These are phyloP conservation scores for Diutina pseudorugosa DNA, from an alignment of 1,139 yeast species.

Conservation along the genomic window DNA sequence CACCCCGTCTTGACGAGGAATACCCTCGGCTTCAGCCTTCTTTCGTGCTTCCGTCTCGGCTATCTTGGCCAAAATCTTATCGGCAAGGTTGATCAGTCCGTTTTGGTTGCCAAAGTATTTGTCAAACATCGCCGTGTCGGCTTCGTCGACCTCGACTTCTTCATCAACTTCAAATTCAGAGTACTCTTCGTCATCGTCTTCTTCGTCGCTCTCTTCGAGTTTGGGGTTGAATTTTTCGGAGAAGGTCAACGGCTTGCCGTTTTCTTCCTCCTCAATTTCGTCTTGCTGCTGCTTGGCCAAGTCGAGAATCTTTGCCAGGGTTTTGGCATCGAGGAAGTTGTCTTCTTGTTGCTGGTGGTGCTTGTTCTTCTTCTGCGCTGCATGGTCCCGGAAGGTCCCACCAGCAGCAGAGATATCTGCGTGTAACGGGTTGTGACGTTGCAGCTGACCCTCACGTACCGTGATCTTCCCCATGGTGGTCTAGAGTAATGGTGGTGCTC, in stretches of 20 bases:
- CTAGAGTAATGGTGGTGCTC: not conserved
- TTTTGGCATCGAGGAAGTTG: constrained; percentile 56
- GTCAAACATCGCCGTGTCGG: constrained; percentile 61
- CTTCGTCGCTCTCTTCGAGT: constrained; percentile 21
- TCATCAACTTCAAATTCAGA: constrained; percentile 37
- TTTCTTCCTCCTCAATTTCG: constrained; percentile 23
- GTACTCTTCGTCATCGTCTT: constrained; percentile 26
- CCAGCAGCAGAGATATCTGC: constrained; percentile 63
- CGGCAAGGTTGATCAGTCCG: constrained; percentile 61
- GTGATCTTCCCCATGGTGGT: constrained; percentile 50
- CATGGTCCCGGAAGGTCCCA: constrained; percentile 48
- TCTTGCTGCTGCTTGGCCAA: constrained; percentile 89
- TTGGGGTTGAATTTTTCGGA: constrained; percentile 16
- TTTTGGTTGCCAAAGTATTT: constrained; percentile 28
- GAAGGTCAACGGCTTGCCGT: constrained; percentile 7
- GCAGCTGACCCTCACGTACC: constrained; percentile 36
- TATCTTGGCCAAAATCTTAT: constrained; percentile 81
- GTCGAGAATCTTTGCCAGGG: constrained; percentile 77
- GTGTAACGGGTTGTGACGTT: constrained; percentile 67
- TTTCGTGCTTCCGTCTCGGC: constrained; percentile 47
- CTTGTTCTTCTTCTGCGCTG: constrained; percentile 33
- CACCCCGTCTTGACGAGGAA: constrained; percentile 35
- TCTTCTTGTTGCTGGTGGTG: not conserved
- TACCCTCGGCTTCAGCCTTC: constrained; percentile 6
- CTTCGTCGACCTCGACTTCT: constrained; percentile 54